A percentile compares a stretch with the other conserved stretches of the same genome.
Conservation (phyloP, 148 eudicot genomes). For the Camellia sinensis region DNA sequence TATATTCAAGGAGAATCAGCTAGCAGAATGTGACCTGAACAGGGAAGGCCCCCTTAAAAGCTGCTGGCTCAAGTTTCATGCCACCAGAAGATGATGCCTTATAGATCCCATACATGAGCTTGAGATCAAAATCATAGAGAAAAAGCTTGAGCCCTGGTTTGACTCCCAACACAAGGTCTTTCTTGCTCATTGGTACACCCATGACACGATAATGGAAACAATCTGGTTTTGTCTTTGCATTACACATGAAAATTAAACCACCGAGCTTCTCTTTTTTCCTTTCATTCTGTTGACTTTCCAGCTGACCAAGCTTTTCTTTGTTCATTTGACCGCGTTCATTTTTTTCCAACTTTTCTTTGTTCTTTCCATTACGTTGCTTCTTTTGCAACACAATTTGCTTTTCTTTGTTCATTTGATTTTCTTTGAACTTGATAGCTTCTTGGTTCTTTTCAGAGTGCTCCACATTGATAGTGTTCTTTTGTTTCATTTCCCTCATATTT, state of each 20-base stretch:
- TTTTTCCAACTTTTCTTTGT: not conserved
- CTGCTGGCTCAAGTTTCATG: slow-evolving; percentile 73
- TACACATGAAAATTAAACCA: slow-evolving; percentile 83
- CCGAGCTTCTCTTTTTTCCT: slow-evolving; percentile 31
- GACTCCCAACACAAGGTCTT: slow-evolving; percentile 57
- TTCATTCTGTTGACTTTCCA: slow-evolving; percentile 14
- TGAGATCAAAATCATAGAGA: slow-evolving; percentile 73
- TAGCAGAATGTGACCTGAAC: slow-evolving; percentile 50
- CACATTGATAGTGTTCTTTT: not conserved
- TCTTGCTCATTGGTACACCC: slow-evolving; percentile 52
- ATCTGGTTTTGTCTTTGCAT: slow-evolving; percentile 69
- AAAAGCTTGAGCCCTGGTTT: slow-evolving; percentile 71
- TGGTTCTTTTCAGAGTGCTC: not conserved
- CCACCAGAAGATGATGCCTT: slow-evolving; percentile 73
- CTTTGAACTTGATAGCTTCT: not conserved
- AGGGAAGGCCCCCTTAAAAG: slow-evolving; percentile 76
- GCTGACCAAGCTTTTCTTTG: slow-evolving; percentile 18
- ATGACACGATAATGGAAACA: slow-evolving; percentile 63
- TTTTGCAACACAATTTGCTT: not conserved
- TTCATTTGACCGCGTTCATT: slow-evolving; percentile 10
- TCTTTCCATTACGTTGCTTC: not conserved
- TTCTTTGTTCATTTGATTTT: not conserved
- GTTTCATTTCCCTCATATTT: not conserved
- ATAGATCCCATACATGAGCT: slow-evolving; percentile 63
- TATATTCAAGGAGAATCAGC: not conserved